Evolutionary conservation across 305 asterid genomes (phyloP), one percentile per base, ranked within the genome.

Genomic region (Fraxinus floribunda): DNA sequence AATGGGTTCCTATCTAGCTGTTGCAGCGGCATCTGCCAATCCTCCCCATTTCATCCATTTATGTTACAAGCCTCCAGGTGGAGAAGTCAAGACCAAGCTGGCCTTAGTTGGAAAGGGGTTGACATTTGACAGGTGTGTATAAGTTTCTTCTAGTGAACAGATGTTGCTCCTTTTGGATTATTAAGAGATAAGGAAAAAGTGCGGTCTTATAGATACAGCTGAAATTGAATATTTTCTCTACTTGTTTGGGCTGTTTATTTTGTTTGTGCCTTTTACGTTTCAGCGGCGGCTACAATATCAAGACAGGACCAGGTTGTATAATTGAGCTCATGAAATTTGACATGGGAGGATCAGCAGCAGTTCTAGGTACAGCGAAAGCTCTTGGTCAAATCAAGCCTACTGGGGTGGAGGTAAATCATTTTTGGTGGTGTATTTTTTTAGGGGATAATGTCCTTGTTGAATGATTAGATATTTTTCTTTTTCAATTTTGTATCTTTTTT

Each of bases 311-410:
- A 6, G 98, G 98, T 78, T 91, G 97, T 78, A 79, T 80, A 71
- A 96, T 96, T 87, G 99, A 96, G 89, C 91, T 93, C 78, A 96
- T 96, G 99, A 96, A 96, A 81, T 88, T 91, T 88, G 99, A 96
- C 85, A 96, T 96, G 99, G 99, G 98, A 74, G 99, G 98, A 85
- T 91, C 99, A 36, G 99, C 99, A 60, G 98, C 98, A 32, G 99
- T 96, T 22, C 80, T 96, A 6, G 99, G 99, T 81, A 97, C 99
- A 30, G 99, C 98, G 34, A 94, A 94, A 91, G 98, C 99, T 80
- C 93, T 96, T 39, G 99, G 90, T 71, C 97, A 93, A 85, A 92
- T 96, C 89, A 96, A 90, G 88, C 99, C 99, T 74, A 88, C 92
- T 72, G 41, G 99, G 80, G 99, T 94, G n/a, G 98, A 94, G 97